Evolutionary conservation across 2,329 filamentous ascomycete species (phyloP), one percentile per base, ranked within the genome.

Genomic region (Fusarium secorum): DNA sequence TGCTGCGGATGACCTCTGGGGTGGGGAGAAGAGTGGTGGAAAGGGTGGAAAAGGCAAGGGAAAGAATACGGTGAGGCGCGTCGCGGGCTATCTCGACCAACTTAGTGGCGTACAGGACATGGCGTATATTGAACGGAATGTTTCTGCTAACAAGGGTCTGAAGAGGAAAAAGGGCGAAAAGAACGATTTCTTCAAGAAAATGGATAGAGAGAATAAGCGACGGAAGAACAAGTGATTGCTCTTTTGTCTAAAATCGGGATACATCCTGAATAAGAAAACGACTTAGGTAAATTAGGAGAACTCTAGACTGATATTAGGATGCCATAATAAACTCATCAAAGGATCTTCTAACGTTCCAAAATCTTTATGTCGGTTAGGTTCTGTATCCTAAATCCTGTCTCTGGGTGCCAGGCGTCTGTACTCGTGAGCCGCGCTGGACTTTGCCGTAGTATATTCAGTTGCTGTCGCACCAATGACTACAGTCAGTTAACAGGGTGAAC

Each of bases 31-130:
- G 13, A 24, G 11, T 4, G 4, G 90, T 88, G 24, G 91, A 90
- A 32, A 87, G 90, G 30, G 93, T 4, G 36, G 11, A n/a, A 38
- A 14, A n/a, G 20, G 0, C 0, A 28, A 45, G 4, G 90, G 87
- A 80, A 83, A 81, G 17, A 88, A 83, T 1, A 33, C 20, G 3
- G 91, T 90, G 2, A 89, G 91, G 70, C 88, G 96, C 60, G 96
- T 92, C 28, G 96, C 95, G 1, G 95, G 94, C n/a, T 94, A 90
- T 17, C 85, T 99, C 60, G 91, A 90, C 48, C 95, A 97, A 74
- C 86, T 98, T 58, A 94, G 93, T 59, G 96, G 96, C 60, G 96
- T 95, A 1, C 93, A 97, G 78, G 93, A 97, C 78, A 98, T 99
- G 96, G 95, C 95, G 18, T 98, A 95, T 78, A 89, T 94, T 58